Evolutionary conservation across 768 basidiomycete genomes (phyloP).

Genomic region (Lactifluus hygrophoroides): DNA sequence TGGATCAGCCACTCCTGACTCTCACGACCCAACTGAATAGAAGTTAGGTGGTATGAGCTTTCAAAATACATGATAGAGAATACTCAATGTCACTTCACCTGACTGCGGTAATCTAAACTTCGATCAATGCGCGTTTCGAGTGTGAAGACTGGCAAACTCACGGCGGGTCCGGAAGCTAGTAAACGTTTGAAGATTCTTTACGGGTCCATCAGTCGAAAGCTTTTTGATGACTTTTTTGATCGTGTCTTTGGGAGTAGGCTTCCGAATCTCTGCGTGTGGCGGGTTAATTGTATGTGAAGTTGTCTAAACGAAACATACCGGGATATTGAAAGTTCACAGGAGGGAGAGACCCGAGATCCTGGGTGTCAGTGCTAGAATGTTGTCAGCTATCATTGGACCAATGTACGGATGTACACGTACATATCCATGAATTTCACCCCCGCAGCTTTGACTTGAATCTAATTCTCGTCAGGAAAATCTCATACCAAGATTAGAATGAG

Average conservation of each 20-base stretch:
- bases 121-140: slow-evolving; percentile 23
- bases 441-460: slow-evolving; percentile 72
- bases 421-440: slow-evolving; percentile 85
- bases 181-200: slow-evolving; percentile 55
- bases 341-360: slow-evolving; percentile 10
- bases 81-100: slow-evolving; percentile 34
- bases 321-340: neutral
- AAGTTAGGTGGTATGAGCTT: neutral
- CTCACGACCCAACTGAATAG: slow-evolving; percentile 55
- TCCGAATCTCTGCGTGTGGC: slow-evolving; percentile 41
- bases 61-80: slow-evolving; percentile 5
- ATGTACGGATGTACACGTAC: slow-evolving; percentile 33
- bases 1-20: slow-evolving; percentile 72
- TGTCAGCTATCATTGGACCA: neutral
- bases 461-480: neutral
- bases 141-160: slow-evolving; percentile 30
- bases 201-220: slow-evolving; percentile 57
- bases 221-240: slow-evolving; percentile 55
- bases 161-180: slow-evolving; percentile 67
- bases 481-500: slow-evolving; percentile 1
- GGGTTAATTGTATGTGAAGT: slow-evolving; percentile 22
- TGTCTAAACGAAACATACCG: neutral
- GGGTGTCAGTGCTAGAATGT: slow-evolving; percentile 17
- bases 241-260: slow-evolving; percentile 51
- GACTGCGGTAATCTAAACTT: slow-evolving; percentile 58